phyloP scores from a whole-genome alignment of 345 rosid species.

The Hibiscus tridactylites region DNA sequence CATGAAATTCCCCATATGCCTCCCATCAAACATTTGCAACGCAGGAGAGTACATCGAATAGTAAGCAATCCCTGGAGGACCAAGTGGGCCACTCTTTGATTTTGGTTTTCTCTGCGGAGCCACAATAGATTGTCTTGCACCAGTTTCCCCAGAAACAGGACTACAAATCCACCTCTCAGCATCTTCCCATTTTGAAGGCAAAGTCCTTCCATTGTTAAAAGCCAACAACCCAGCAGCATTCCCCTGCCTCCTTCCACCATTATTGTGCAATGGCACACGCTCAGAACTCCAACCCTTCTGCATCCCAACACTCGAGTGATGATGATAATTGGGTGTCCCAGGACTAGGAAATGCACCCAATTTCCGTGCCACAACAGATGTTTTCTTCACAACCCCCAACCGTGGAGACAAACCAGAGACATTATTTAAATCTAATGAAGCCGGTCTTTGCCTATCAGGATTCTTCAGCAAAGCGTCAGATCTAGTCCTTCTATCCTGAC shows the following conservation, averaged over 20 bases:
- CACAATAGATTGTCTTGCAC: constrained; percentile 35
- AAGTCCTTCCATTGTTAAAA: constrained; percentile 60
- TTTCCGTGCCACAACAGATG: constrained; percentile 39
- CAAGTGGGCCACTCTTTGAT: constrained; percentile 97
- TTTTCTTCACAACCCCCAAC: constrained; percentile 42
- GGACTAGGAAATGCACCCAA: constrained; percentile 80
- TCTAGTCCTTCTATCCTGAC: constrained; percentile 75
- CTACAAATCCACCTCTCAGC: constrained; percentile 99
- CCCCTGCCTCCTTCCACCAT: constrained; percentile 48
- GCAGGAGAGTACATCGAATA: constrained; percentile 71
- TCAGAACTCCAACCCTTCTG: constrained; percentile 98
- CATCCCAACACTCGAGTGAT: constrained; percentile 47
- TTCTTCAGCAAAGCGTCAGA: constrained; percentile 55
- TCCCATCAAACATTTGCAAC: constrained; percentile 51
- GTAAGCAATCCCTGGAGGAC: constrained; percentile 80
- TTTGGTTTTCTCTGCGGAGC: constrained; percentile 63
- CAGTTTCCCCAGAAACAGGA: constrained; percentile 71
- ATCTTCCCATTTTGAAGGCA: constrained; percentile 99
- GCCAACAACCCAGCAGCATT: constrained; percentile 47
- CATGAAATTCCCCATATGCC: constrained; percentile 36
- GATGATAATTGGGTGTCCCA: constrained; percentile 64
- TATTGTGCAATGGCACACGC: constrained; percentile 57
- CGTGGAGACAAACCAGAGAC: constrained; percentile 58
- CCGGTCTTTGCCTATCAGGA: constrained; percentile 57
- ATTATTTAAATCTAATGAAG: constrained; percentile 72